These are phyloP conservation scores for Alternaria triticina DNA, from an alignment of 2,329 filamentous ascomycete species.

Conservation along the genomic window DNA sequence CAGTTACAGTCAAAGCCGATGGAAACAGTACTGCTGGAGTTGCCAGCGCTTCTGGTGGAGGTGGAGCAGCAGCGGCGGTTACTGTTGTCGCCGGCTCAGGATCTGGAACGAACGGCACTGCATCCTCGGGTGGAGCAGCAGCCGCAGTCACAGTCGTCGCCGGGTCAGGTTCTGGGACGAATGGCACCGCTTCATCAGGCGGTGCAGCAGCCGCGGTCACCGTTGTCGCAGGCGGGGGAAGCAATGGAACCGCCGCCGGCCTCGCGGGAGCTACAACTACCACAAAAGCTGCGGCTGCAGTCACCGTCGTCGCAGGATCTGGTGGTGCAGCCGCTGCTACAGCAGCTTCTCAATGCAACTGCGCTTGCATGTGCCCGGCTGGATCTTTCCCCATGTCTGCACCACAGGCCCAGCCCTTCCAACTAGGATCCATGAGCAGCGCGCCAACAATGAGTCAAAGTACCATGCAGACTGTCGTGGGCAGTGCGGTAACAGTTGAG, in stretches of 20 bases:
- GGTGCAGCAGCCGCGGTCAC: conserved; percentile 13
- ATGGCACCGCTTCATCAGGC: background rate
- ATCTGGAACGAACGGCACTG: background rate
- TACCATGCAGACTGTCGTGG: conserved; percentile 34
- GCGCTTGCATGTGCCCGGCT: conserved; percentile 39
- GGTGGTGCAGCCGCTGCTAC: conserved; percentile 1
- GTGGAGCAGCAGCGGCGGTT: conserved; percentile 15
- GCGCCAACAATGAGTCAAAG: conserved; percentile 7
- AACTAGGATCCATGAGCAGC: conserved; percentile 27
- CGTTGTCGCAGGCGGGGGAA: conserved; percentile 22
- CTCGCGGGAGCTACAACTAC: conserved; percentile 18
- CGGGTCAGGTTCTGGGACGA: conserved; percentile 15
- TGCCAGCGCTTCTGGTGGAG: background rate
- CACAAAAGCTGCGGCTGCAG: conserved; percentile 10
- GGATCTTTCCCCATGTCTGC: conserved; percentile 41
- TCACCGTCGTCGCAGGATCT: conserved; percentile 3
- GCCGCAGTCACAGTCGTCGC: conserved; percentile 23
- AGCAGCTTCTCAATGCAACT: conserved; percentile 33
- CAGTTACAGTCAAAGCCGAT: conserved; percentile 28
- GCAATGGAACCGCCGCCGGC: conserved; percentile 11
- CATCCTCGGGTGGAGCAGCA: background rate
- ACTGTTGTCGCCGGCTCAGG: conserved; percentile 31
- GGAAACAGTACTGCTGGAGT: conserved; percentile 5
- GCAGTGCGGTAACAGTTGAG: conserved; percentile 26
- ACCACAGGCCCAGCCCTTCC: conserved; percentile 35